Evolutionary conservation across 768 basidiomycete species (phyloP).

Genomic region (Mycena rebaudengoi): DNA sequence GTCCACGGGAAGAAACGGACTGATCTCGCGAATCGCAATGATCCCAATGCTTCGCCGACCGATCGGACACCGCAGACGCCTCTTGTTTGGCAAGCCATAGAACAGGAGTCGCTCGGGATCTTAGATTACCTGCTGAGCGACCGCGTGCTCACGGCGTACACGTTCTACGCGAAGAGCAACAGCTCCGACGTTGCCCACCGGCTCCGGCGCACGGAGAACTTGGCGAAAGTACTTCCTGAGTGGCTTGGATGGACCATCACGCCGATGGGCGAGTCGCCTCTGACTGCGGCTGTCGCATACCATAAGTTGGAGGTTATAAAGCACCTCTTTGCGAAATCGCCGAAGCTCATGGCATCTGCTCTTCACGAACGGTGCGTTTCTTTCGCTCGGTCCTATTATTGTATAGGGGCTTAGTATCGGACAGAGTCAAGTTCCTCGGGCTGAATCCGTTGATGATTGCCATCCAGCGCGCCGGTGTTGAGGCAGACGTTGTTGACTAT

Average conservation of each 20-base stretch:
- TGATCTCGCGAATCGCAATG: conserved; percentile 59
- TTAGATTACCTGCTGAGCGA: conserved; percentile 58
- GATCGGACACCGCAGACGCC: conserved; percentile 27
- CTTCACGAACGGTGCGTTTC: conserved; percentile 53
- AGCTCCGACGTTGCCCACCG: conserved; percentile 52
- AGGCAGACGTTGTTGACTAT: conserved; percentile 54
- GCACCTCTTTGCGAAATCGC: conserved; percentile 51
- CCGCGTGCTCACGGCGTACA: conserved; percentile 59
- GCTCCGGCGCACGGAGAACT: conserved; percentile 46
- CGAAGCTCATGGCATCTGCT: conserved; percentile 49
- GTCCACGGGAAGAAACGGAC: conserved; percentile 71
- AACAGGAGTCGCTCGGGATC: conserved; percentile 38
- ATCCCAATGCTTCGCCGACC: conserved; percentile 49
- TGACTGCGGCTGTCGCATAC: conserved; percentile 53
- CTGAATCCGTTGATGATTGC: conserved; percentile 57
- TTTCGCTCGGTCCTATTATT: neutral
- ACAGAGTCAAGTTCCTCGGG: conserved; percentile 55
- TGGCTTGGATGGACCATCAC: conserved; percentile 62
- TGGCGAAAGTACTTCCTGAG: conserved; percentile 52
- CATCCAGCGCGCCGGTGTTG: conserved; percentile 36
- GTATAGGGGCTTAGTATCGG: conserved; percentile 2
- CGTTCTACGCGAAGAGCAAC: conserved; percentile 53
- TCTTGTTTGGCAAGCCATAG: conserved; percentile 56
- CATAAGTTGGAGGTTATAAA: conserved; percentile 51
- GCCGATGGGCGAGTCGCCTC: conserved; percentile 59